Evolutionary conservation across 2,329 filamentous ascomycete species (phyloP), one percentile per base, ranked within the genome.

Genomic region (Penicillium digitatum): DNA sequence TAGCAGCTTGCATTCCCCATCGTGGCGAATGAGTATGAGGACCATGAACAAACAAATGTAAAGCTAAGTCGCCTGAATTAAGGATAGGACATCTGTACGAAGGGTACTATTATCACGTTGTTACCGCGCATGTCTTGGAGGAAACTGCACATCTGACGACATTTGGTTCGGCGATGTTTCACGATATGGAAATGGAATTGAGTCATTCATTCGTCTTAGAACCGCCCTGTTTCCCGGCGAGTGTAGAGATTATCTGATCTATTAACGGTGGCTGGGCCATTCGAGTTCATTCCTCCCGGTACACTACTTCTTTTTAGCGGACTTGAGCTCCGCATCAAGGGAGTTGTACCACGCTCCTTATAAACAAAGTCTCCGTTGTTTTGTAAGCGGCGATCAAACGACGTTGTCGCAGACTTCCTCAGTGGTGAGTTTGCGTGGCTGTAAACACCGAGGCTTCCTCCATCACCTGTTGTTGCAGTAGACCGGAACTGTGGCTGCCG

Each of bases 391-490:
- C 67, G 68, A 18, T 76, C 71, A 47, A 77, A 70, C 48, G 79
- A 88, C 72, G 73, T 83, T 73, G 76, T 89, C 64, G 78, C 84
- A 2, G 88, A 81, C 70, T 95, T 96, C 65, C 90, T 87, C 12
- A 97, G 73, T 0, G 93, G 93, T 11, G 90, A 95, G 38, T 87
- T 88, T 6, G 86, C 85, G 70, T 95, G 90, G 6, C 82, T 87
- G 71, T 86, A 91, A 1, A 95, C 81, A 14, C 92, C 91, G 47
- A 96, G 77, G 68, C 82, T 93, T 2, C 92, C 90, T 16, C 90
- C 90, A 68, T 87, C 85, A 10, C 83, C 79, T 18, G 69, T 69
- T 22, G 68, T 63, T 14, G 74, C 64, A 16, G 74, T 76, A 31
- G 77, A 74, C 40, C 78, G 73, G 64, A 80, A 81, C 54, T 83